Evolutionary conservation across 306 rosid genomes (phyloP).

Genomic region (Quercus rubra): DNA sequence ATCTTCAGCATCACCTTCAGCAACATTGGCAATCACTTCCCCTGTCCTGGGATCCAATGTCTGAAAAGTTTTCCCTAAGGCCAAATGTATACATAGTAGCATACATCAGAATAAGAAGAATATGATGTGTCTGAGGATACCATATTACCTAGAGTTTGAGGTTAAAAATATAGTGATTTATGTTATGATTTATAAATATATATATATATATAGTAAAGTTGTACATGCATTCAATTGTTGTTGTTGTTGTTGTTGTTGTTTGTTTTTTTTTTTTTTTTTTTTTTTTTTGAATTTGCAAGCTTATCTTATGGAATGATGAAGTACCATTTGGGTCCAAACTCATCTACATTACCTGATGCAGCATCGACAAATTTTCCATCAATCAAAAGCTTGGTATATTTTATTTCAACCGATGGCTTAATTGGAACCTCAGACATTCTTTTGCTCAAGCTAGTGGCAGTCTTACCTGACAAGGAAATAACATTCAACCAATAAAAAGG

Average conservation of each 20-base stretch:
- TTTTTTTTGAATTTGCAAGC: too few relatives aligned
- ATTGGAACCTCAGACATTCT: constrained; percentile 54
- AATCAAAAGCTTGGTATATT: constrained; percentile 62
- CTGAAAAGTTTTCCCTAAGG: constrained; percentile 71
- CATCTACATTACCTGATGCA: constrained; percentile 53
- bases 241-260: too few relatives aligned
- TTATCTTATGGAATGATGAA: too few relatives aligned
- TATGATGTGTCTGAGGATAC: background rate
- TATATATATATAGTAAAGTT: too few relatives aligned
- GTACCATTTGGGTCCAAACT: too few relatives aligned
- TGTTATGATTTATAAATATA: too few relatives aligned
- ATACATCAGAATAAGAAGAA: background rate
- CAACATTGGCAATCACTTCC: constrained; percentile 74
- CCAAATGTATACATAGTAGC: constrained; percentile 2
- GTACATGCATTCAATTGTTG: too few relatives aligned
- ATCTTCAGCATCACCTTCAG: constrained; percentile 84
- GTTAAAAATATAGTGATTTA: background rate
- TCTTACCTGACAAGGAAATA: constrained; percentile 41
- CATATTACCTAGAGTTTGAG: too few relatives aligned
- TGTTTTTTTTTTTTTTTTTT: too few relatives aligned
- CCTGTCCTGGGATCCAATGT: constrained; percentile 87
- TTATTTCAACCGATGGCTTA: constrained; percentile 47
- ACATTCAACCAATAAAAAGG: background rate
- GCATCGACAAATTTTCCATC: constrained; percentile 78
- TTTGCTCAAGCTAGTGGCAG: constrained; percentile 23